A percentile compares a stretch with the other conserved stretches of the same genome.
phyloP scores from a whole-genome alignment of 2,329 filamentous ascomycete genomes.

The Microsporum ferrugineum region DNA sequence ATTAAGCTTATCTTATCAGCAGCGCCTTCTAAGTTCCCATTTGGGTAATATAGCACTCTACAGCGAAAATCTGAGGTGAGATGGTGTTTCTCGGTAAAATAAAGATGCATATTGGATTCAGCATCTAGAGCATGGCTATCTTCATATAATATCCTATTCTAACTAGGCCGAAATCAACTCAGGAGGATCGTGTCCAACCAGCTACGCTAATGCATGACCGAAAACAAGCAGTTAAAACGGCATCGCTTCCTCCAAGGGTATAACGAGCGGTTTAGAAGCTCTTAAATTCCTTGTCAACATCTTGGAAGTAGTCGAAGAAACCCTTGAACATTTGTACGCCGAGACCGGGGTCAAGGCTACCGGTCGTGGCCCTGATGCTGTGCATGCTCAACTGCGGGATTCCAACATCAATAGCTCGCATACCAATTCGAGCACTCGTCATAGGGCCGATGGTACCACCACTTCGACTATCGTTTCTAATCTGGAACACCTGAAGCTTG shows the following conservation, averaged over 20 bases:
- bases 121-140: neutral
- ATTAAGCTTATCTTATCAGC: constrained; percentile 28
- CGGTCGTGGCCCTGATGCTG: constrained; percentile 77
- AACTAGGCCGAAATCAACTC: neutral
- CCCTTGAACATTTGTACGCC: constrained; percentile 82
- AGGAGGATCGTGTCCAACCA: neutral
- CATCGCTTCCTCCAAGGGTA: neutral
- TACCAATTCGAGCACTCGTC: constrained; percentile 67
- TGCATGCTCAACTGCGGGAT: constrained; percentile 93
- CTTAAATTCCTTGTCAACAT: constrained; percentile 67
- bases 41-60: neutral
- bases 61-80: neutral
- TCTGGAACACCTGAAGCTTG: constrained; percentile 80
- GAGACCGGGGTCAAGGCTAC: constrained; percentile 71
- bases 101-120: neutral
- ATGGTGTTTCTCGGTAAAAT: neutral
- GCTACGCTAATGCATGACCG: neutral
- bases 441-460: constrained; percentile 95
- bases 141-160: neutral
- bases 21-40: neutral
- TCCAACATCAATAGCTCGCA: constrained; percentile 74
- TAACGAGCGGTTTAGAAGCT: constrained; percentile 19
- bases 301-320: constrained; percentile 77
- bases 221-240: neutral
- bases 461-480: constrained; percentile 77